These are phyloP conservation scores for Calendula officinalis DNA, from an alignment of 129 eudicot species.

Conservation along the genomic window DNA sequence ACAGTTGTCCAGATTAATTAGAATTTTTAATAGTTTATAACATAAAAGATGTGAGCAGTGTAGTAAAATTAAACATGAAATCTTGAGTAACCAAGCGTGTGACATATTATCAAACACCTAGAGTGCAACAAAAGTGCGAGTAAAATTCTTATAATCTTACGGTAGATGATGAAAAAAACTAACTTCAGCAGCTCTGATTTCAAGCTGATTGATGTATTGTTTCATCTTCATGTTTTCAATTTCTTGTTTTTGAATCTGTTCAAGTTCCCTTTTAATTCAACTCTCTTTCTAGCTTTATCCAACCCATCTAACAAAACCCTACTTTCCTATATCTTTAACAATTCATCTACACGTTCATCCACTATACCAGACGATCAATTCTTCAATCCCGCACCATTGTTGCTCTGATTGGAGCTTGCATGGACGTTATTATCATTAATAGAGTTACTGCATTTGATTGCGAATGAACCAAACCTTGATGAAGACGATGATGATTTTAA, in stretches of 20 bases:
- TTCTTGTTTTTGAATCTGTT: slow-evolving; percentile 70
- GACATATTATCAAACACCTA: neutral
- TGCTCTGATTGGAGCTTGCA: slow-evolving; percentile 14
- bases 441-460: slow-evolving; percentile 28
- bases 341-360: slow-evolving; percentile 60
- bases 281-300: slow-evolving; percentile 70
- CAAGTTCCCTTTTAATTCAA: slow-evolving; percentile 75
- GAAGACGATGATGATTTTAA: slow-evolving; percentile 20
- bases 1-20: no score
- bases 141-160: neutral
- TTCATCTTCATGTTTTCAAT: slow-evolving; percentile 49
- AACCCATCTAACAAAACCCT: slow-evolving; percentile 75
- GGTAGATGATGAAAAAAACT: neutral
- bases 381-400: slow-evolving; percentile 45
- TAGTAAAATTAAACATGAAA: no score
- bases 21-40: no score
- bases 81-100: neutral
- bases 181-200: slow-evolving; percentile 81
- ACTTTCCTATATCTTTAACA: slow-evolving; percentile 74
- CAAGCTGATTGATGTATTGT: slow-evolving; percentile 64
- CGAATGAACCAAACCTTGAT: slow-evolving; percentile 10
- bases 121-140: neutral
- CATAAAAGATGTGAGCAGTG: no score
- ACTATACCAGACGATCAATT: slow-evolving; percentile 64
- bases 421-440: neutral